phyloP scores from a whole-genome alignment of 2,329 filamentous ascomycete genomes.

The Ophiostoma pallidulum region DNA sequence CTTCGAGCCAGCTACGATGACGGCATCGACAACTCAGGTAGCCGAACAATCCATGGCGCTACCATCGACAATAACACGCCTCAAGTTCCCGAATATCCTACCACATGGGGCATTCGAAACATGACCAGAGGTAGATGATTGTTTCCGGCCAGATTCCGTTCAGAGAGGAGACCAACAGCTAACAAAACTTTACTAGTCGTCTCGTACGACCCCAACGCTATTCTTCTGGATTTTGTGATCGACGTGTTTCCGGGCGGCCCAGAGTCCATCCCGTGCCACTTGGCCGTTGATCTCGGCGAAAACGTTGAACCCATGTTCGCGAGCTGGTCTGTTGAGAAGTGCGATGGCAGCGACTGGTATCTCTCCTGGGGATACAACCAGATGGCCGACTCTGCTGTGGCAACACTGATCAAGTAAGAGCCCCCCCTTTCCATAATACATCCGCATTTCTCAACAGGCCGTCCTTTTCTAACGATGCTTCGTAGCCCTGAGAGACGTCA shows the following conservation, averaged over 20 bases:
- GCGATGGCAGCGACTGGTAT: slow-evolving; percentile 20
- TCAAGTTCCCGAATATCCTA: slow-evolving; percentile 3
- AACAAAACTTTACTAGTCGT: slow-evolving; percentile 8
- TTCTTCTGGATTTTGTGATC: slow-evolving; percentile 13
- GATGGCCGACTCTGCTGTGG: slow-evolving; percentile 22
- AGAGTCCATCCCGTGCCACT: slow-evolving; percentile 13
- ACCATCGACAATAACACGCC: not conserved
- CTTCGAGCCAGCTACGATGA: not conserved
- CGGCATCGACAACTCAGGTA: not conserved
- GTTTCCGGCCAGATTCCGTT: too few species aligned
- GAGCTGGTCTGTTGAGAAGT: slow-evolving; percentile 21
- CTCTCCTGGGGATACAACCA: slow-evolving; percentile 26
- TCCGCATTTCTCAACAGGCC: too few species aligned
- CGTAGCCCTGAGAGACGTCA: slow-evolving; percentile 12
- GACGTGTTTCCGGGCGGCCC: slow-evolving; percentile 12
- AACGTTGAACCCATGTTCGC: slow-evolving; percentile 15
- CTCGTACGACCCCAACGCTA: slow-evolving; percentile 11
- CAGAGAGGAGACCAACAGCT: too few species aligned
- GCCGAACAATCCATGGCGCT: not conserved
- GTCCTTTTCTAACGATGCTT: not conserved
- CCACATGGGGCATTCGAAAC: slow-evolving; percentile 10
- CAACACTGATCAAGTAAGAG: slow-evolving; percentile 25
- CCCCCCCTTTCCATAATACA: not conserved
- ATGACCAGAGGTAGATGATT: slow-evolving; percentile 8
- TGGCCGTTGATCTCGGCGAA: slow-evolving; percentile 12